Evolutionary conservation across 2,329 filamentous ascomycete genomes (phyloP), one percentile per base, ranked within the genome.

Genomic region (Aschersonia sp.): DNA sequence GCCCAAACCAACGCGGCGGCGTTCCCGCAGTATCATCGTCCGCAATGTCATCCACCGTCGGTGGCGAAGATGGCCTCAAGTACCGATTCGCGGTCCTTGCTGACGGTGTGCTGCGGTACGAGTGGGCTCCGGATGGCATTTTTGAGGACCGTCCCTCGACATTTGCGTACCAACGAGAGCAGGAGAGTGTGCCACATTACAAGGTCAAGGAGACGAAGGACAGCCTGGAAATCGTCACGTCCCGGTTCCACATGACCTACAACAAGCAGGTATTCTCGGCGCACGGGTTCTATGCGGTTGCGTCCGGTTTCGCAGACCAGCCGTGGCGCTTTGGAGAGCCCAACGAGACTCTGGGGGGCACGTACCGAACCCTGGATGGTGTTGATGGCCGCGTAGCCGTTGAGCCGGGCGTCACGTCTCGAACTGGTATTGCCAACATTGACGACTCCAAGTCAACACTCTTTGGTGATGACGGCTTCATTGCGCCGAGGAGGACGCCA

Each of bases 71-170:
- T 11, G 52, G 52, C 4, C 50, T 53, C 14, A 55, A 72, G 44
- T 81, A 75, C 58, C 73, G 78, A 47, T 81, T 82, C 57, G 80
- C 73, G 7, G 52, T 82, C 44, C 65, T 83, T 44, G 71, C 68
- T 8, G 70, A 78, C 45, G 65, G 71, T 2, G 63, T 81, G 2
- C 52, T 82, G 31, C 73, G 79, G 32, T 80, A 75, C 51, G 78
- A 82, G 61, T 83, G 76, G 75, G 70, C 77, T 1, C 63, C 68
- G 9, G 77, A 82, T 51, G 69, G 72, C 45, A 55, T 63, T 35
- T 83, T 82, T 53, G 79, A 82, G 56, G 77, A 83, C 56, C 70
- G 77, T 5, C 73, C 75, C 0, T 81, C 76, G 0, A 74, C 73
- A 8, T 77, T 82, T 55, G 79, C 77, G n/a, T 65, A 76, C 48